Evolutionary conservation across 2,329 filamentous ascomycete genomes (phyloP), one percentile per base, ranked within the genome.

Genomic region (Boeremia lycopersici): DNA sequence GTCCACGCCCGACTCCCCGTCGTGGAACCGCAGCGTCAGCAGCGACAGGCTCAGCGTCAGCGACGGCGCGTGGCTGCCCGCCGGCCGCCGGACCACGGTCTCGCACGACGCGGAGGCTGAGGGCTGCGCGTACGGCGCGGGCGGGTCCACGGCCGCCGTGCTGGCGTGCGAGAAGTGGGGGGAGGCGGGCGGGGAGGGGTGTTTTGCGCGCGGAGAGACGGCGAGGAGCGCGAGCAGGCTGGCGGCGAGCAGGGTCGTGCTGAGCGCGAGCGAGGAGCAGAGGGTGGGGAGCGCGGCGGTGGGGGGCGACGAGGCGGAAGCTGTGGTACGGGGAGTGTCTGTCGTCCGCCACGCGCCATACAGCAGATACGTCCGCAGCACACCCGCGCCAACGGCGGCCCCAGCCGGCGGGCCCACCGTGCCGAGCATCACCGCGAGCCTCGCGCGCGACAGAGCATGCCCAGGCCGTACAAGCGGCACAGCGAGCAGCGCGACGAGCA

Each of bases 1-100:
- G 39, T 65, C 62, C 15, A 70, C 59, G 25, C 67, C 65, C 0
- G 65, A 65, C 13, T 60, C 59, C 30, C 59, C 57, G 51, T 69
- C 67, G 46, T 69, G 60, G 57, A 62, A 68, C 41, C 64, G 63
- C 2, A 56, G n/a, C 10, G 52, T 48, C 23, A 53, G 62, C 13
- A 53, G 41, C 59, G 53, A 26, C 5, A 23, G 5, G 5, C 19
- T 23, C 19, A 23, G 19, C 19, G 19, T 3, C 19, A 23, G 19
- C 19, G 19, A 23, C 19, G 19, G 19, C 19, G 19, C 19, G 19
- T 23, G 19, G 5, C 19, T 23, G 3, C 19, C 19, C 19, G 5
- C 19, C 19, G 30, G 30, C 9, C 13, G 30, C 10, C 30, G 30
- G 13, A 31, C 30, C 30, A 31, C 30, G 30, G 30, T 31, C 2